phyloP scores from a whole-genome alignment of 2,329 filamentous ascomycete species.

The Cladosporium cucumerinum region DNA sequence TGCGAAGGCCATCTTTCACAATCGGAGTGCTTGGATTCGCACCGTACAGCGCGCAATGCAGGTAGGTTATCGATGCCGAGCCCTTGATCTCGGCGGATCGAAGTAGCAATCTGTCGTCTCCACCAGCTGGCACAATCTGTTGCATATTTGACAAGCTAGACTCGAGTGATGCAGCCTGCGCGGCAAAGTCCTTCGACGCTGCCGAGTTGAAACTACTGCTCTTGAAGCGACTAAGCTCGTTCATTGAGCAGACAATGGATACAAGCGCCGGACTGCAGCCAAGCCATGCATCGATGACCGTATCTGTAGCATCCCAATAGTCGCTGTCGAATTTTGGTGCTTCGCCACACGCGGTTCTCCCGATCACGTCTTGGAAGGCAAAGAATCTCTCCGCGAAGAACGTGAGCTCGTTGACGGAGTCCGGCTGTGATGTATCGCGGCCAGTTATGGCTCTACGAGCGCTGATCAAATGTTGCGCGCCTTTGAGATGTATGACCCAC shows the following conservation, averaged over 20 bases:
- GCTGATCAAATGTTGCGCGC: conserved; percentile 47
- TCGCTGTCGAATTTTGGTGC: conserved; percentile 47
- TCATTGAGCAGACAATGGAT: conserved; percentile 47
- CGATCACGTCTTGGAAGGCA: conserved; percentile 52
- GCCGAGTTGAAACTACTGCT: conserved; percentile 28
- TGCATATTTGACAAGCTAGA: conserved; percentile 34
- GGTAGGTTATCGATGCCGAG: conserved; percentile 44
- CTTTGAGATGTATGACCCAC: conserved; percentile 49
- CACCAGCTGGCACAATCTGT: conserved; percentile 32
- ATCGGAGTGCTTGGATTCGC: conserved; percentile 41
- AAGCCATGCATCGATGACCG: conserved; percentile 46
- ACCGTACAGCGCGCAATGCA: conserved; percentile 45
- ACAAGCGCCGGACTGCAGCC: conserved; percentile 49
- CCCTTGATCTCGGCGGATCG: conserved; percentile 44
- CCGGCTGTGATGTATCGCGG: conserved; percentile 18
- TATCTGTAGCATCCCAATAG: conserved; percentile 44
- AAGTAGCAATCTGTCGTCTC: conserved; percentile 34
- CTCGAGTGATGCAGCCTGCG: conserved; percentile 37
- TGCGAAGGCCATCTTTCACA: conserved; percentile 26
- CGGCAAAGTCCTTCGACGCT: conserved; percentile 28
- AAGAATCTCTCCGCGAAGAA: conserved; percentile 48
- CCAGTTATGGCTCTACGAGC: conserved; percentile 32
- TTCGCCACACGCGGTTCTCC: conserved; percentile 49
- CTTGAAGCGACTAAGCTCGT: conserved; percentile 43
- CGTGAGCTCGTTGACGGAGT: conserved; percentile 23